Base-by-base conservation (phyloP, 2,329 filamentous ascomycete species). In the Xylaria hypoxylon region DNA sequence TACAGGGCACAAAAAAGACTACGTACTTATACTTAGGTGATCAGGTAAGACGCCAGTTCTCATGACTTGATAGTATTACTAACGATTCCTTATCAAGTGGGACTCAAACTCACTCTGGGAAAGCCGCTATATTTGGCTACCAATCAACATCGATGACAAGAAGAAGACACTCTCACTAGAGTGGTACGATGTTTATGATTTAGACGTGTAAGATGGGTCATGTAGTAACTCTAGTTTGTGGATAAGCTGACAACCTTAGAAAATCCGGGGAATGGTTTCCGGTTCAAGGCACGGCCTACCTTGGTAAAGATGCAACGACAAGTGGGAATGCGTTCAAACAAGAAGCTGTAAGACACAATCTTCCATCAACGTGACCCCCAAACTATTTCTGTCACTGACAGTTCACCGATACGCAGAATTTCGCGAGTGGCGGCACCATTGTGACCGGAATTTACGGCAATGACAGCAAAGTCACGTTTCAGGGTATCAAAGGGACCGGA, bases 151-250 rank as follows among this genome's bases (percentile, higher is more conserved):
- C 47, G 81, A 86, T 64, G 85, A 87, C 63, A 71, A 79, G 0
- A 83, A 82, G 72, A 86, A 86, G 67, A 80, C 80, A 0, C 79
- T 87, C 2, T 72, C 81, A 2, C 62, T 87, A 0, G 79, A 81
- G 15, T 87, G 86, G 86, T 77, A 86, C 62, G 85, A 88, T 63
- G 77, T 88, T 6, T 88, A 87, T 62, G 85, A 87, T 64, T 77
- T 88, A 0, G 75, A 87, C 62, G 82, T 86, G 75, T 77, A 72
- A 61, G 75, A 24, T 44, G 35, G 4, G 2, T 4, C n/a, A 11
- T 2, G 1, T 8, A 50, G 5, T 13, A 31, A 13, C 47, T 0
- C 35, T 40, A 0, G 7, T 33, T 22, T 13, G 6, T n/a, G 19
- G 47, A 19, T 55, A 55, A 59, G 61, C 45, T 63, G n/a, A 38